Evolutionary conservation across 306 rosid species (phyloP).

Genomic region (Abrus pulchellus): DNA sequence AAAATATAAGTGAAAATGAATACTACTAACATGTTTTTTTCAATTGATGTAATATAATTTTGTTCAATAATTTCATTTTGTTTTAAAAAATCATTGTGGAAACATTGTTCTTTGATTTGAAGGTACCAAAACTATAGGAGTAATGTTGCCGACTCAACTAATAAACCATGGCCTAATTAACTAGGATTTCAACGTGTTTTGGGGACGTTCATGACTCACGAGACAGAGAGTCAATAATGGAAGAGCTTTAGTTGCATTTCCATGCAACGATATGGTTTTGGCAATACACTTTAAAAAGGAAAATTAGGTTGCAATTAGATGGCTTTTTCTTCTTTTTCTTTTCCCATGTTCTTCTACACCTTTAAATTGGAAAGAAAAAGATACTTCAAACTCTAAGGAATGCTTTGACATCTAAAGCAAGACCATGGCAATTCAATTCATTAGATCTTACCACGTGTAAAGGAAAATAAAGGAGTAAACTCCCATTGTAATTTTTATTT

Average conservation of each 20-base stretch:
- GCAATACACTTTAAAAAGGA: slow-evolving; percentile 36
- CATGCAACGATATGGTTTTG: slow-evolving; percentile 40
- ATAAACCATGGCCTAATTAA: slow-evolving; percentile 15
- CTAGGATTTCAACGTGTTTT: slow-evolving; percentile 12
- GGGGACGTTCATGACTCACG: not conserved
- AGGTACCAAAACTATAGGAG: not conserved
- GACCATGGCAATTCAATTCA: slow-evolving; percentile 20
- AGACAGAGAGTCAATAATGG: slow-evolving; percentile 43
- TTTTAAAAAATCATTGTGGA: not conserved
- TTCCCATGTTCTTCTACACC: slow-evolving; percentile 34
- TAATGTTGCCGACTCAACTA: slow-evolving; percentile 47
- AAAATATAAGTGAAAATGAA: not conserved
- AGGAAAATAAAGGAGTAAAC: not conserved
- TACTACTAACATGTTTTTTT: not conserved
- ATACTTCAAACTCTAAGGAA: slow-evolving; percentile 8
- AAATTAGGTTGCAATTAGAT: slow-evolving; percentile 30
- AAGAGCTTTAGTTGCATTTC: slow-evolving; percentile 34
- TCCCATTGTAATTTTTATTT: not conserved
- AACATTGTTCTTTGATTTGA: not conserved
- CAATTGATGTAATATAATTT: not conserved
- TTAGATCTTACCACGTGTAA: not conserved
- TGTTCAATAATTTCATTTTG: not conserved
- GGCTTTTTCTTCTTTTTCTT: slow-evolving; percentile 30
- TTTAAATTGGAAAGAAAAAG: slow-evolving; percentile 37
- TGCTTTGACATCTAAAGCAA: slow-evolving; percentile 34